Conservation (phyloP, 2,329 filamentous ascomycete species). For the Dactylellina leptospora region DNA sequence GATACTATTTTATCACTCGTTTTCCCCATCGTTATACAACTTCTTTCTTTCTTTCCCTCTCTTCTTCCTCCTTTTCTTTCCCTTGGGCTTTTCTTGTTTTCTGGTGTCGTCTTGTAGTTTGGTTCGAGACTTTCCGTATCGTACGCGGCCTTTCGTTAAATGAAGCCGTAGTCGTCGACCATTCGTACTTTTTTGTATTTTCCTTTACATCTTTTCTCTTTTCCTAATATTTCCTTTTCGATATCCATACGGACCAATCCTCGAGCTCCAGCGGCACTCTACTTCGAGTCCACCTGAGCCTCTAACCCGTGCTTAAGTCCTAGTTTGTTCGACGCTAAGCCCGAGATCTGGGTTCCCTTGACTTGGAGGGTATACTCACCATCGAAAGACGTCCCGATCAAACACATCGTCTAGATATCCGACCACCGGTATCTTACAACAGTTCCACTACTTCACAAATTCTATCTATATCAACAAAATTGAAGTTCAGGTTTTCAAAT, state of each 20-base stretch:
- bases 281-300: slow-evolving; percentile 30
- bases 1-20: slow-evolving; percentile 54
- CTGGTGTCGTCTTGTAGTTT: slow-evolving; percentile 53
- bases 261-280: slow-evolving; percentile 29
- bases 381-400: slow-evolving; percentile 17
- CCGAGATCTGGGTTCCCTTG: slow-evolving; percentile 49
- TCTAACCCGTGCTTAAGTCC: slow-evolving; percentile 23
- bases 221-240: slow-evolving; percentile 28
- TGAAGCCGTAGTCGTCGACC: slow-evolving; percentile 43
- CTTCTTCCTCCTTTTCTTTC: slow-evolving; percentile 20
- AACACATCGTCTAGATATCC: slow-evolving; percentile 13
- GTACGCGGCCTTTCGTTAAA: slow-evolving; percentile 37
- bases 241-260: slow-evolving; percentile 22
- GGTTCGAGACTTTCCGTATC: slow-evolving; percentile 46
- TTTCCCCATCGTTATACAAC: slow-evolving; percentile 47
- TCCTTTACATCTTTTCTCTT: slow-evolving; percentile 11
- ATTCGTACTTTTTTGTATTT: slow-evolving; percentile 50
- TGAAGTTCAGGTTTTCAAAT: slow-evolving; percentile 6
- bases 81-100: slow-evolving; percentile 41
- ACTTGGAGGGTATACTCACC: slow-evolving; percentile 43
- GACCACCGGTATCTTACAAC: slow-evolving; percentile 12
- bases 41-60: slow-evolving; percentile 33
- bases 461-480: slow-evolving; percentile 1
- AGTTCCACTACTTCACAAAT: slow-evolving; percentile 9
- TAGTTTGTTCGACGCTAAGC: slow-evolving; percentile 30